Conservation (phyloP, 345 rosid genomes). For the Cochlearia excelsa region DNA sequence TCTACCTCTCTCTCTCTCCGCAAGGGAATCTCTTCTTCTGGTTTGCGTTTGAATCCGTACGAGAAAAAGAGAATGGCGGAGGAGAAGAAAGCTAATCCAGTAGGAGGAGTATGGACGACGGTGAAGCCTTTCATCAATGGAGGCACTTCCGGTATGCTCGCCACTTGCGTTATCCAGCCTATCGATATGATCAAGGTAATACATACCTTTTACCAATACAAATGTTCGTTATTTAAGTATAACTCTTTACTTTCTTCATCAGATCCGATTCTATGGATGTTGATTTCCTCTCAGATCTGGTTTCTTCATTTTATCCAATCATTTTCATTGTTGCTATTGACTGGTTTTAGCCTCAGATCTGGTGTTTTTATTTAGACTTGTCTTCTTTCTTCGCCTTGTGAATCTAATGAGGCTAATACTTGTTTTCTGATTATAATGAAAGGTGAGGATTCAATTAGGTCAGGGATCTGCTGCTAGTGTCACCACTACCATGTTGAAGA, state of each 20-base stretch:
- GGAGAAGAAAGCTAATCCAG: slow-evolving; percentile 57
- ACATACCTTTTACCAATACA: background rate
- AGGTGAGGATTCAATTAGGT: slow-evolving; percentile 99
- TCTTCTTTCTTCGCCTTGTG: background rate
- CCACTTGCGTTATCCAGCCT: slow-evolving; percentile 97
- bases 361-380: slow-evolving; percentile 8
- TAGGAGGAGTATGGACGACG: slow-evolving; percentile 81
- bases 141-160: slow-evolving; percentile 96
- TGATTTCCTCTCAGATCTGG: slow-evolving; percentile 25
- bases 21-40: slow-evolving; percentile 20
- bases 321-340: background rate
- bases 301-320: background rate
- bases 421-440: slow-evolving; percentile 32
- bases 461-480: slow-evolving; percentile 87
- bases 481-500: slow-evolving; percentile 72
- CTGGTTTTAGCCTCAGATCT: slow-evolving; percentile 26
- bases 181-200: slow-evolving; percentile 97
- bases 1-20: slow-evolving; percentile 19
- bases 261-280: slow-evolving; percentile 43
- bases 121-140: slow-evolving; percentile 94
- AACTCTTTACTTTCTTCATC: slow-evolving; percentile 5
- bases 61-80: slow-evolving; percentile 46
- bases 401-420: slow-evolving; percentile 7
- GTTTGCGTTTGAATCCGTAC: slow-evolving; percentile 20
- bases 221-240: background rate